Evolutionary conservation across 345 rosid genomes (phyloP), one percentile per base, ranked within the genome.

Genomic region (Syzygium oleosum): DNA sequence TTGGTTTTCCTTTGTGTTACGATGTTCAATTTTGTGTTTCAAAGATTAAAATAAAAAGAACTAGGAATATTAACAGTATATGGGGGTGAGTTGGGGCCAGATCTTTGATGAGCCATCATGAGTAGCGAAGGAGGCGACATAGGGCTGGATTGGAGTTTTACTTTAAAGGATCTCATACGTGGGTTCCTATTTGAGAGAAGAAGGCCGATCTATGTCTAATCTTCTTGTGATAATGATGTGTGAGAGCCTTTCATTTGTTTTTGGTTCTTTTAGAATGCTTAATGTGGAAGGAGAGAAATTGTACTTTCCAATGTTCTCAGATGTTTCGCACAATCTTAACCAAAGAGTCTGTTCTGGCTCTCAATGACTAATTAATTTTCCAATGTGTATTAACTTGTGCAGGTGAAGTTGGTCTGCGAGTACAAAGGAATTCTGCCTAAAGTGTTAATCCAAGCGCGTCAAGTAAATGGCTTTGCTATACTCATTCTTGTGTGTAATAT

Each of bases 371-470:
- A 15, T 63, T 68, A 31, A 34, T 68, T 9, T 68, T 68, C 23
- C 21, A 4, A 68, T 34, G 8, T 9, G 23, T 65, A 29, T 65
- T 29, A 27, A 22, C 25, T 46, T 86, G 46, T 90, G 68, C 92
- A 97, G 99, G 93, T 95, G 89, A 97, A 95, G 94, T 86, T 91
- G 88, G 90, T 85, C 25, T 92, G 94, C 51, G 90, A 94, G 87
- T 91, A 94, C 93, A 96, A 93, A 92, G 99, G 99, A 63, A 94
- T 95, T 91, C 98, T 95, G 87, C 92, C 94, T 68, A 97, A 96
- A 92, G 97, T 97, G 86, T 90, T 95, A 77, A 96, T 92, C 87
- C 96, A 94, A 85, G 97, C 93, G 87, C 94, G 94, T 85, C 99
- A 97, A 97, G 99, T 96, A 92, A 16, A 65, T 34, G 41, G 65